Conservation (phyloP, 2,329 filamentous ascomycete genomes). For the Acrocalymma vagum region DNA sequence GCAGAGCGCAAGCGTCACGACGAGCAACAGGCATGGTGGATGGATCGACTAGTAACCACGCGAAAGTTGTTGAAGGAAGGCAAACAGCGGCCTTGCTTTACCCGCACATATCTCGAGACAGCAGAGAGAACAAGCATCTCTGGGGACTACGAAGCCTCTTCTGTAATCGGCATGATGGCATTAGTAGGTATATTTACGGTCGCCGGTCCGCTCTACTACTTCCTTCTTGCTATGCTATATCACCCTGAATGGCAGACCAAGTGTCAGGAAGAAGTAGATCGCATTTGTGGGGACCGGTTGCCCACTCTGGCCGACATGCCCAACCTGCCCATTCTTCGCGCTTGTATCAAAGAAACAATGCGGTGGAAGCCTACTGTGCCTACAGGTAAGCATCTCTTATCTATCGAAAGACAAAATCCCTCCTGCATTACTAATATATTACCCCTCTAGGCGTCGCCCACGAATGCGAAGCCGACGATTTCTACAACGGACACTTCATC, state of each 20-base stretch:
- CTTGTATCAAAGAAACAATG: constrained; percentile 57
- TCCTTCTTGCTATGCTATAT: constrained; percentile 47
- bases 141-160: constrained; percentile 49
- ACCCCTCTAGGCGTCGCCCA: constrained; percentile 55
- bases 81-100: constrained; percentile 42
- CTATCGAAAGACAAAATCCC: constrained; percentile 6
- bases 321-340: constrained; percentile 54
- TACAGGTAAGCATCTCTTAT: constrained; percentile 37
- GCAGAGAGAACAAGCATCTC: constrained; percentile 51
- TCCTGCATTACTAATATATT: constrained; percentile 6
- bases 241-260: constrained; percentile 46
- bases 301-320: constrained; percentile 49
- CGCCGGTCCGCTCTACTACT: constrained; percentile 48
- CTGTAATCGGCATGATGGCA: constrained; percentile 49
- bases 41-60: constrained; percentile 54
- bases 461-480: constrained; percentile 61
- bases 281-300: constrained; percentile 32
- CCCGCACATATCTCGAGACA: constrained; percentile 42
- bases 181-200: constrained; percentile 51
- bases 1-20: constrained; percentile 63
- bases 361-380: constrained; percentile 59
- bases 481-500: constrained; percentile 59
- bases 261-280: constrained; percentile 44
- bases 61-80: constrained; percentile 42
- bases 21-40: constrained; percentile 62